Evolutionary conservation across 148 eudicot genomes (phyloP).

Genomic region (Chenopodium formosanum): DNA sequence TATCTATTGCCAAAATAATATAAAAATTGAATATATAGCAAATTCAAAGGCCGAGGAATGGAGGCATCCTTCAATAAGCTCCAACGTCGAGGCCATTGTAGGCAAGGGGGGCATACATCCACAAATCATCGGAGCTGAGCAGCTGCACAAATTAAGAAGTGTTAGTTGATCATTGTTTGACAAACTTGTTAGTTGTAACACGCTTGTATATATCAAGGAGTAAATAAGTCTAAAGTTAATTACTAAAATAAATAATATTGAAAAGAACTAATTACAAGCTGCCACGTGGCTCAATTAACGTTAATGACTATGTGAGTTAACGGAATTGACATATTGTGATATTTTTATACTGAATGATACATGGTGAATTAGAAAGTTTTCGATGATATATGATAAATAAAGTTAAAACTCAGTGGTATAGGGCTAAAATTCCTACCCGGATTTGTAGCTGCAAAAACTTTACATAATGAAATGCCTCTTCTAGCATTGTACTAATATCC

Average conservation of each 20-base stretch:
- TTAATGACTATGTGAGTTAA: no score
- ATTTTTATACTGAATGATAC: no score
- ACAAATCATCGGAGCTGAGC: constrained; percentile 76
- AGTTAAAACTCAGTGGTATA: no score
- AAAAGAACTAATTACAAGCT: no score
- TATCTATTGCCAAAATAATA: not conserved
- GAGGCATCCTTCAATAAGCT: constrained; percentile 16
- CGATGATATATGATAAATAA: no score
- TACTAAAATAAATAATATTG: no score
- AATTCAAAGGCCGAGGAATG: constrained; percentile 7
- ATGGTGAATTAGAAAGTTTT: no score
- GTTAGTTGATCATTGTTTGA: not conserved
- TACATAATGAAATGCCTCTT: constrained; percentile 76
- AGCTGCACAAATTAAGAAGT: constrained; percentile 41
- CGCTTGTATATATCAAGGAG: not conserved
- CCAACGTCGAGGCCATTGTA: constrained; percentile 84
- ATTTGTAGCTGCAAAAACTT: constrained; percentile 74
- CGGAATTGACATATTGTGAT: no score
- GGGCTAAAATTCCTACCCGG: constrained; percentile 30
- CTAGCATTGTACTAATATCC: constrained; percentile 83
- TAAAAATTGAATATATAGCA: not conserved
- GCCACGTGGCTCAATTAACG: no score
- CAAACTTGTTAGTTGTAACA: not conserved
- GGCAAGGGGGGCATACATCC: constrained; percentile 93
- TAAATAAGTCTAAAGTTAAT: no score